Conservation (phyloP, 192 early-diverging fungal species). For the Dissophora globulifera region DNA sequence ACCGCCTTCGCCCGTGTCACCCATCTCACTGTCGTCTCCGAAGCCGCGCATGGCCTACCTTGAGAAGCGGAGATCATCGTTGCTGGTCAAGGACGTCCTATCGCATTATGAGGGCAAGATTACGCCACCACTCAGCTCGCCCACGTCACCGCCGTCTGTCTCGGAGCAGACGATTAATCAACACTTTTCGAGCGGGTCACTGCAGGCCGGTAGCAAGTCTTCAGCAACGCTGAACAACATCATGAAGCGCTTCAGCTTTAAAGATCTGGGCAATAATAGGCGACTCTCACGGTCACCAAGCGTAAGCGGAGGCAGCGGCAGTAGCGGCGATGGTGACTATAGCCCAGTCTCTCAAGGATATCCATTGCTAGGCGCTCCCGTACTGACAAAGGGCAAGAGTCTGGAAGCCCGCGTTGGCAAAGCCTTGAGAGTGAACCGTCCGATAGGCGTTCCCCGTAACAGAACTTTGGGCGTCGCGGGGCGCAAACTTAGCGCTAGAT, state of each 20-base stretch:
- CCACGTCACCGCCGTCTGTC: constrained; percentile 18
- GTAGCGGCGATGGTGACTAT: background rate
- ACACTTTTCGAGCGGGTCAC: background rate
- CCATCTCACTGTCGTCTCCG: constrained; percentile 9
- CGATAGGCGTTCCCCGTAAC: constrained; percentile 11
- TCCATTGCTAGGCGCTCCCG: constrained; percentile 12
- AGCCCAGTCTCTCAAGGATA: constrained; percentile 15
- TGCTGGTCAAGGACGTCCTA: constrained; percentile 42
- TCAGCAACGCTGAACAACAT: constrained; percentile 24
- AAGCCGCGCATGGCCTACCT: background rate
- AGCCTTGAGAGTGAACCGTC: constrained; percentile 19
- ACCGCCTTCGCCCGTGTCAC: constrained; percentile 18
- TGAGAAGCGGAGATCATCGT: constrained; percentile 28
- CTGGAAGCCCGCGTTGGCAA: constrained; percentile 26
- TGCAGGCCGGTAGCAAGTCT: background rate
- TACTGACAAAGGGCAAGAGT: constrained; percentile 21
- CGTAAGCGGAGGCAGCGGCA: constrained; percentile 3
- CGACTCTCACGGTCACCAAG: constrained; percentile 17
- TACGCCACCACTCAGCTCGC: constrained; percentile 43
- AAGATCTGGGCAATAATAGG: constrained; percentile 13
- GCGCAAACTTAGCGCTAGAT: constrained; percentile 25
- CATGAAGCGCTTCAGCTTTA: constrained; percentile 37
- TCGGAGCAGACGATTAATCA: constrained; percentile 8
- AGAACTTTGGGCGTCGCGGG: constrained; percentile 7
- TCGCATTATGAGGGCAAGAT: constrained; percentile 32